Base-by-base conservation (phyloP, 1,284 basidiomycete species). In the Fomitopsis betulina region DNA sequence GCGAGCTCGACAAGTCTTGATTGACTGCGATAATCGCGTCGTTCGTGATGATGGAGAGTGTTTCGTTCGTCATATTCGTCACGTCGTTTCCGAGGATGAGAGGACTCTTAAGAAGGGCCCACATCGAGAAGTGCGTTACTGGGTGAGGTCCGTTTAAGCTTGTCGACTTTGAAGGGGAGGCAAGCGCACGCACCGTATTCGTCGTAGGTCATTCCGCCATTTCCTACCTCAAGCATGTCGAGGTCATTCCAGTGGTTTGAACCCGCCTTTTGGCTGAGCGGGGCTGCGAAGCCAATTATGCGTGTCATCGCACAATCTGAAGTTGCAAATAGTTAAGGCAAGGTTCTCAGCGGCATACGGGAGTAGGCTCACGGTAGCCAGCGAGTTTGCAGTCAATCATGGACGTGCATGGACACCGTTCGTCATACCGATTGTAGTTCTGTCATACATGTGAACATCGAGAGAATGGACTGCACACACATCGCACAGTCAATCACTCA, bases 71-170 rank as follows among this genome's bases (percentile, higher is more conserved):
- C 73, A 76, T 76, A 55, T 68, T 70, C 7, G 70, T 72, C 21
- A 78, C 60, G 57, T 77, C 74, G 63, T 76, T 76, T 0, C 75
- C 75, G 37, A 78, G 67, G 53, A 78, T 75, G 12, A 78, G 69
- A 1, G 76, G 75, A 42, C 75, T 76, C 67, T 77, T 78, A 21
- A 76, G 65, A 5, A 75, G 62, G 13, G 73, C 72, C 76, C 76
- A 78, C 73, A 77, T 75, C 1, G 75, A 73, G 62, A 78, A 77
- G 62, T 78, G 76, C 2, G 75, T 73, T 13, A 73, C 72, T 74
- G 49, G 3, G 27, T 13, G 17, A 21, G 17, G 21, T 3, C 9
- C 27, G 10, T 38, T n/a, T 53, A n/a, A 37, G 19, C 27, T 15
- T 21, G 4, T 6, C 10, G 38, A 37, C 13, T 37, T 33, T 15